These are phyloP conservation scores for Xylariaceae sp. DNA, from an alignment of 2,329 filamentous ascomycete genomes.

Conservation along the genomic window DNA sequence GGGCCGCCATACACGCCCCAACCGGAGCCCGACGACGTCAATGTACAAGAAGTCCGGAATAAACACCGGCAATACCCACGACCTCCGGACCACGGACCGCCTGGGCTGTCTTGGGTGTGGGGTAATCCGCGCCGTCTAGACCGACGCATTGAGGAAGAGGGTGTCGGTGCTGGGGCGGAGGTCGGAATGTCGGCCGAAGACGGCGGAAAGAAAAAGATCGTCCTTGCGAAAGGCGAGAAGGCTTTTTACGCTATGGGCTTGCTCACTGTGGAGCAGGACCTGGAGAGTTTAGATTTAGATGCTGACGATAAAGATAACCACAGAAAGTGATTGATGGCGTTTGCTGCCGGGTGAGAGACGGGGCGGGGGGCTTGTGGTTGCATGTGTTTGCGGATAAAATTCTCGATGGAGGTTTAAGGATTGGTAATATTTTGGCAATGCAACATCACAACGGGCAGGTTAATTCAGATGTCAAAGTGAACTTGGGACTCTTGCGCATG, in stretches of 20 bases:
- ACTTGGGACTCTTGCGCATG: too few species aligned
- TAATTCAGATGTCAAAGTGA: too few species aligned
- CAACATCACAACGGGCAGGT: too few species aligned
- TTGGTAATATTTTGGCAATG: too few species aligned
- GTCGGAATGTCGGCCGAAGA: neutral
- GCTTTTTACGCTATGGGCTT: constrained; percentile 76
- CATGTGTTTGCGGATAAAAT: neutral
- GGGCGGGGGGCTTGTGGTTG: neutral
- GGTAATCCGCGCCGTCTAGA: constrained; percentile 49
- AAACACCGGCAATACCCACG: constrained; percentile 6
- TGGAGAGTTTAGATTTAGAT: constrained; percentile 58
- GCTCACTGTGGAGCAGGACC: constrained; percentile 72
- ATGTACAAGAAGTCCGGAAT: constrained; percentile 23
- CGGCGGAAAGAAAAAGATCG: constrained; percentile 38
- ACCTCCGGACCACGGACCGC: constrained; percentile 5
- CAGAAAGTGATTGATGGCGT: neutral
- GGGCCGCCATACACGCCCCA: constrained; percentile 67
- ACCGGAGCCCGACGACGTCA: constrained; percentile 25
- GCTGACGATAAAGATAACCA: constrained; percentile 30
- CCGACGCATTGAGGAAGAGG: constrained; percentile 45
- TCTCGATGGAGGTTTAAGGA: too few species aligned
- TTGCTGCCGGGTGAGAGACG: too few species aligned
- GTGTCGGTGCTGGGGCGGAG: constrained; percentile 23
- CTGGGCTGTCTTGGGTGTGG: constrained; percentile 36
- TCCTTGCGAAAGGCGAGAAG: constrained; percentile 59